A percentile compares a stretch with the other conserved stretches of the same genome.
phyloP scores from a whole-genome alignment of 2,329 filamentous ascomycete species.

The Aspergillus alliaceus region DNA sequence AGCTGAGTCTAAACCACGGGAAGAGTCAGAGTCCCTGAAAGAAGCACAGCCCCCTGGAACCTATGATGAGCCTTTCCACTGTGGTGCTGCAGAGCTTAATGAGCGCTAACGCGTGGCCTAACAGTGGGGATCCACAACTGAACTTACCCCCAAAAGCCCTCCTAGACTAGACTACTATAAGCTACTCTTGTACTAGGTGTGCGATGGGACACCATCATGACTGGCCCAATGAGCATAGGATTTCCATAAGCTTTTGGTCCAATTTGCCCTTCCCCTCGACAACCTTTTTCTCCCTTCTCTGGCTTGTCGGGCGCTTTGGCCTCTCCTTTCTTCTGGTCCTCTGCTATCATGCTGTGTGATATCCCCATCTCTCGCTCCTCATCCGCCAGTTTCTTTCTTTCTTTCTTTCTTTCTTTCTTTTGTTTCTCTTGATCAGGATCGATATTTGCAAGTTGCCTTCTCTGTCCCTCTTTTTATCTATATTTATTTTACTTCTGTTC shows the following conservation, averaged over 20 bases:
- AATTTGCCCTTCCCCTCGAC: not conserved
- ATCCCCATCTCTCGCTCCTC: not conserved
- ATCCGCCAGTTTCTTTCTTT: too few relatives aligned
- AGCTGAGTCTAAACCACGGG: slow-evolving; percentile 3
- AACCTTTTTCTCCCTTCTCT: not conserved
- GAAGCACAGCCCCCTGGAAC: not conserved
- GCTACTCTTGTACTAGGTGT: too few relatives aligned
- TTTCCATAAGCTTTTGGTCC: not conserved
- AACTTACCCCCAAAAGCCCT: not conserved
- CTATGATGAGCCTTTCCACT: not conserved
- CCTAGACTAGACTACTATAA: too few relatives aligned
- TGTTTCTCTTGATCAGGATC: not conserved
- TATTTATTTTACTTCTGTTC: not conserved
- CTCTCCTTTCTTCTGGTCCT: not conserved
- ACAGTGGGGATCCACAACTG: not conserved
- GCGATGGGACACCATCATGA: too few relatives aligned
- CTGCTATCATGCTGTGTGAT: not conserved
- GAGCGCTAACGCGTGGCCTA: slow-evolving; percentile 11
- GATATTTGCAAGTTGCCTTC: not conserved
- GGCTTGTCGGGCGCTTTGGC: not conserved
- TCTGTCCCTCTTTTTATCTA: not conserved
- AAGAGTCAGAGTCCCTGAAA: not conserved
- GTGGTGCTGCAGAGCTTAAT: slow-evolving; percentile 2
- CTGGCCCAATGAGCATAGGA: not conserved
- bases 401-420: not conserved